A percentile compares a stretch with the other conserved stretches of the same genome.
phyloP scores from a whole-genome alignment of 2,329 filamentous ascomycete species.

The Fusarium sororula region DNA sequence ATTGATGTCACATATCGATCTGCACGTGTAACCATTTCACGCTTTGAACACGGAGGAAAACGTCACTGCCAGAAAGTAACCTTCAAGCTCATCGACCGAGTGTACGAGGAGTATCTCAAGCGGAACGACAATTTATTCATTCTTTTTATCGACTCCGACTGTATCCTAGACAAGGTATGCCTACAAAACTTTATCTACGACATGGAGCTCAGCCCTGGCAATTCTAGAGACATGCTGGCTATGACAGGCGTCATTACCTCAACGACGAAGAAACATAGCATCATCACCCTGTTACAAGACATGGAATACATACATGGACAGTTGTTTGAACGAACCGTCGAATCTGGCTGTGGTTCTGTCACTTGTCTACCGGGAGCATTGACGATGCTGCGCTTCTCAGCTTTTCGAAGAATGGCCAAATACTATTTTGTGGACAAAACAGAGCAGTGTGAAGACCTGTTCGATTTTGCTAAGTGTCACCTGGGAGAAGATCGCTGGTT shows the following conservation, averaged over 20 bases:
- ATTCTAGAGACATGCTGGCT: constrained; percentile 90
- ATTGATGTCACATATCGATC: constrained; percentile 88
- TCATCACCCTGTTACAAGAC: constrained; percentile 93
- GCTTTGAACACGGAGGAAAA: constrained; percentile 94
- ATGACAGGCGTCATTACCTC: constrained; percentile 99
- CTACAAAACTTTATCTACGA: constrained; percentile 98
- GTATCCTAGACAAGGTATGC: constrained; percentile 89
- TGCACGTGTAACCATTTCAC: constrained; percentile 87
- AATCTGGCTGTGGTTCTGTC: constrained; percentile 92
- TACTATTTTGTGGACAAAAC: constrained; percentile 99
- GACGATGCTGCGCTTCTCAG: constrained; percentile 94
- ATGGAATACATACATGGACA: constrained; percentile 99
- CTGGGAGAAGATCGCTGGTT: constrained; percentile 96
- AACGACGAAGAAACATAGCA: constrained; percentile 85
- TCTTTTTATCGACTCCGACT: constrained; percentile 97
- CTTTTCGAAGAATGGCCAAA: constrained; percentile 95
- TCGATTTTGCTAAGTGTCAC: constrained; percentile 96
- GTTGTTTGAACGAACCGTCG: constrained; percentile 93
- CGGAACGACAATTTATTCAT: constrained; percentile 93
- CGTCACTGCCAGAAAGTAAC: constrained; percentile 93
- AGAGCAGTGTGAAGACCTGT: constrained; percentile 93
- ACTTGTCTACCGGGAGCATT: constrained; percentile 95
- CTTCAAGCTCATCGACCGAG: constrained; percentile 90
- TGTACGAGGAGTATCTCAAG: constrained; percentile 87
- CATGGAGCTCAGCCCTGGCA: constrained; percentile 96